Evolutionary conservation across 306 rosid genomes (phyloP).

Genomic region (Luffa aegyptiaca): DNA sequence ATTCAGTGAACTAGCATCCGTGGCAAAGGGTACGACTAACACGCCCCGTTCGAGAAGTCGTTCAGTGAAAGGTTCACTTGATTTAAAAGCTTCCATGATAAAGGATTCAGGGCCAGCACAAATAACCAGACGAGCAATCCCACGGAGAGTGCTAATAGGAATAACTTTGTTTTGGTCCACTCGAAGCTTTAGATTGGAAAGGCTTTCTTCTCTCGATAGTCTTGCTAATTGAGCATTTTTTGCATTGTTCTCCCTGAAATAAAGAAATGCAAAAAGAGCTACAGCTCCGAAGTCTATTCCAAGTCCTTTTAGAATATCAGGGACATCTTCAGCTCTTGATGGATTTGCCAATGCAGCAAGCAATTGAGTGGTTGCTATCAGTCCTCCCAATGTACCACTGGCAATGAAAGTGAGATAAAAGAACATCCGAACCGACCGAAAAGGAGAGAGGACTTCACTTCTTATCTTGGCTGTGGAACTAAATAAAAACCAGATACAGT

Average conservation of each 20-base stretch:
- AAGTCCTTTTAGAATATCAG: constrained; percentile 52
- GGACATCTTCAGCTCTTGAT: constrained; percentile 45
- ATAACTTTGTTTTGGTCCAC: constrained; percentile 54
- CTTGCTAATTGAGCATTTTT: constrained; percentile 67
- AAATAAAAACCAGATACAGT: constrained; percentile 32
- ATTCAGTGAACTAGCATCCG: constrained; percentile 48
- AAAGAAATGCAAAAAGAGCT: constrained; percentile 63
- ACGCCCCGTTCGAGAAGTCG: constrained; percentile 78
- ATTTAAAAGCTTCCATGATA: constrained; percentile 52
- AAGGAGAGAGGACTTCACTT: constrained; percentile 75
- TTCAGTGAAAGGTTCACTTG: constrained; percentile 66
- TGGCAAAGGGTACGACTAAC: constrained; percentile 68
- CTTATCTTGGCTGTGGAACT: constrained; percentile 82
- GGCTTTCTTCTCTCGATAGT: constrained; percentile 74
- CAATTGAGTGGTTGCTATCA: constrained; percentile 63
- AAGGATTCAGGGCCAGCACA: constrained; percentile 76
- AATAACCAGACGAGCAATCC: constrained; percentile 76
- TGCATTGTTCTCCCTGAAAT: constrained; percentile 64
- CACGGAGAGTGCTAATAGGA: constrained; percentile 58
- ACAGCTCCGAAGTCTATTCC: constrained; percentile 82
- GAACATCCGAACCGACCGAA: constrained; percentile 86
- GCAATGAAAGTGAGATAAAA: constrained; percentile 57
- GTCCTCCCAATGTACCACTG: constrained; percentile 59
- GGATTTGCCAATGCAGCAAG: constrained; percentile 62
- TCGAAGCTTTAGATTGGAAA: constrained; percentile 77